Conservation (phyloP, 2,329 filamentous ascomycete species). For the Apiospora sp. region DNA sequence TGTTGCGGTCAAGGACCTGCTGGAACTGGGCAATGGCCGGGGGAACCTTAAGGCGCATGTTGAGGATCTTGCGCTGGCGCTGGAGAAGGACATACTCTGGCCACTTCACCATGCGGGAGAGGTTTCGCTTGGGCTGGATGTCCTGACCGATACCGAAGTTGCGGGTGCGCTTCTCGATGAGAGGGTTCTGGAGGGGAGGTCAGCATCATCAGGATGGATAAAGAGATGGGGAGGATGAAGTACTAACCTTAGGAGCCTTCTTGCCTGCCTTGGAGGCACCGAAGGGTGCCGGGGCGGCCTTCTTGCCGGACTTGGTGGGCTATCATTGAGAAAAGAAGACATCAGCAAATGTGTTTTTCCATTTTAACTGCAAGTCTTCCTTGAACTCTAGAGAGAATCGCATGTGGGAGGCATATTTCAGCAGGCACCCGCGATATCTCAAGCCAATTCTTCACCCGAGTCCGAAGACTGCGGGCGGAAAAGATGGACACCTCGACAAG, state of each 20-base stretch:
- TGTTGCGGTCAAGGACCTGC: constrained; percentile 95
- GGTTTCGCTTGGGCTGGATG: constrained; percentile 95
- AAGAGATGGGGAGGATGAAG: constrained; percentile 20
- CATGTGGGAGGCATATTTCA: constrained; percentile 60
- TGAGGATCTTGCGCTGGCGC: constrained; percentile 93
- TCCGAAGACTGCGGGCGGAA: constrained; percentile 53
- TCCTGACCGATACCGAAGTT: constrained; percentile 99
- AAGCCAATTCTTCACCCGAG: constrained; percentile 71
- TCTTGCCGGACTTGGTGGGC: constrained; percentile 98
- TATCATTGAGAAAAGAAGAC: constrained; percentile 99
- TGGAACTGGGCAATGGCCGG: constrained; percentile 98
- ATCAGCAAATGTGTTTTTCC: constrained; percentile 89
- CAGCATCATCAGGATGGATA: constrained; percentile 31
- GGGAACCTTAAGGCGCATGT: constrained; percentile 97
- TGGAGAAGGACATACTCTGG: constrained; percentile 99
- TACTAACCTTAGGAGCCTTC: constrained; percentile 95
- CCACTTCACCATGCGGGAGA: constrained; percentile 99
- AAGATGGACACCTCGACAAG: constrained; percentile 46
- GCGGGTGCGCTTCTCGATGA: constrained; percentile 95
- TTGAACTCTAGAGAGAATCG: constrained; percentile 88
- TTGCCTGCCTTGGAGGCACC: constrained; percentile 92
- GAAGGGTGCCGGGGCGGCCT: constrained; percentile 96
- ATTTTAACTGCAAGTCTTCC: constrained; percentile 76
- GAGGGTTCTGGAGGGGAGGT: constrained; percentile 78
- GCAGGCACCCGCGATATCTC: constrained; percentile 57